phyloP scores from a whole-genome alignment of 257 asterid species.

The Solanum chiquidenum region DNA sequence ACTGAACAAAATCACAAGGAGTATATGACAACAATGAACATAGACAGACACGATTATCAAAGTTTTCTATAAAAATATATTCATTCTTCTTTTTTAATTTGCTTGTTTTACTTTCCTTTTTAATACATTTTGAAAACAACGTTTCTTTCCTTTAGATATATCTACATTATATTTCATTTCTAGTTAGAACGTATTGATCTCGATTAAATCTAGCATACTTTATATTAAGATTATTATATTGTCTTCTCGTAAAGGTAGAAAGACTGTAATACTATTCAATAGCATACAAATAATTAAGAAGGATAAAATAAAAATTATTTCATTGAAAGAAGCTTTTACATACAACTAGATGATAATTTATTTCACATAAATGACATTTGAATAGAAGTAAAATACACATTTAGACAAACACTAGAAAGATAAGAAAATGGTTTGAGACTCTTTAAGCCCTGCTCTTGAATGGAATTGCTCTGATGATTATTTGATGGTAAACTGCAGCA shows the following conservation, averaged over 20 bases:
- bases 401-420: background rate
- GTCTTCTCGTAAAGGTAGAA: background rate
- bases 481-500: slow-evolving; percentile 50
- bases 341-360: background rate
- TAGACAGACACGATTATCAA: background rate
- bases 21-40: background rate
- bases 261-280: background rate
- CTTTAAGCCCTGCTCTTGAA: slow-evolving; percentile 38
- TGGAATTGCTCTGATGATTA: slow-evolving; percentile 54
- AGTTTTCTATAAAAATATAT: background rate
- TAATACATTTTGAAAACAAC: too few species aligned
- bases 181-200: too few species aligned
- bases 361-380: background rate
- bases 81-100: too few species aligned
- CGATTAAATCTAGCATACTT: too few species aligned
- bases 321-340: background rate
- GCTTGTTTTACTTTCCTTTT: background rate
- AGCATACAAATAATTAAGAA: too few species aligned
- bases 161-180: background rate
- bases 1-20: background rate
- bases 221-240: too few species aligned
- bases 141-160: background rate
- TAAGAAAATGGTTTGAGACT: background rate
- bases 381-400: background rate
- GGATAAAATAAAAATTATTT: background rate